Percentiles rank a stretch among this genome's conserved stretches.
Conservation (phyloP, 768 basidiomycete genomes). For the Fistulinella prunicolor region DNA sequence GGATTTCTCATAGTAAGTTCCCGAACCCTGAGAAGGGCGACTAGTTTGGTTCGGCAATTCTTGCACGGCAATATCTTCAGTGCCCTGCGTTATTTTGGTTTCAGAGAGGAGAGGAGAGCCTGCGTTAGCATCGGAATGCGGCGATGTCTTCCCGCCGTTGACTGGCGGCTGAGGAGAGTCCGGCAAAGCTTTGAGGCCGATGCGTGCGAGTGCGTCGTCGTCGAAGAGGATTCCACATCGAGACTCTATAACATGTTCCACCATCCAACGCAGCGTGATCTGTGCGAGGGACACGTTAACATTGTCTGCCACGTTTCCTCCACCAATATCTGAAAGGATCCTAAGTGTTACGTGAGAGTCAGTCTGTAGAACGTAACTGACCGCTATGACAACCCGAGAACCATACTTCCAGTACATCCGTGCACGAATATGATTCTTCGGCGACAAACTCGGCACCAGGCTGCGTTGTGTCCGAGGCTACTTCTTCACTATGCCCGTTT, state of each 20-base stretch:
- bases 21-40: not conserved
- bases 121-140: not conserved
- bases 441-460: not conserved
- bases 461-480: not conserved
- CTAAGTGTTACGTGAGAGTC: not conserved
- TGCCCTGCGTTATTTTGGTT: not conserved
- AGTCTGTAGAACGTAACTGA: conserved; percentile 30
- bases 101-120: not conserved
- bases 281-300: conserved; percentile 45
- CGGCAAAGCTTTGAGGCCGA: conserved; percentile 32
- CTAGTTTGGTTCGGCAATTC: not conserved
- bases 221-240: conserved; percentile 63
- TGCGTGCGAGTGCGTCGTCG: conserved; percentile 41
- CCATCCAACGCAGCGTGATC: conserved; percentile 76
- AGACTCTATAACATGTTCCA: conserved; percentile 57
- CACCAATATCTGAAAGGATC: conserved; percentile 58
- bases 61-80: not conserved
- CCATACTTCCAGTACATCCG: conserved; percentile 77
- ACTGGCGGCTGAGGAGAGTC: conserved; percentile 10
- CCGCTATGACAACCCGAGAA: conserved; percentile 73
- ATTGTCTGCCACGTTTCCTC: conserved; percentile 51
- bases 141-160: not conserved
- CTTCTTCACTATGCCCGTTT: not conserved
- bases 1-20: conserved; percentile 12
- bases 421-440: conserved; percentile 3